phyloP scores from a whole-genome alignment of 75 land plant species.

The Cupressus sempervirens region DNA sequence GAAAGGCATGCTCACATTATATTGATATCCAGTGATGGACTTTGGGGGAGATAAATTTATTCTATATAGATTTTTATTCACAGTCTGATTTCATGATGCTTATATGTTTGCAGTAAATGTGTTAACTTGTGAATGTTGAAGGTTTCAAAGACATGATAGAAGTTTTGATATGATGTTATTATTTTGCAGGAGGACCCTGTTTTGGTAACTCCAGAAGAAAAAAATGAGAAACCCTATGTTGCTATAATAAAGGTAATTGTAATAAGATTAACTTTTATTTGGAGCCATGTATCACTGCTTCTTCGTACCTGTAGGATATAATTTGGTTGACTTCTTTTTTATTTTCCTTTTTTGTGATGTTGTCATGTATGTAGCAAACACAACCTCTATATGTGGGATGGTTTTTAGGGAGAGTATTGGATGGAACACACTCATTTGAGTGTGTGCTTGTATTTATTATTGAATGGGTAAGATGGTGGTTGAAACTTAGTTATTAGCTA shows the following conservation, averaged over 20 bases:
- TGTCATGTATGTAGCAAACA: not conserved
- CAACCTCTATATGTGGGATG: not conserved
- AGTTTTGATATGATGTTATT: not conserved
- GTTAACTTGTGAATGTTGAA: not conserved
- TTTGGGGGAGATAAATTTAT: not conserved
- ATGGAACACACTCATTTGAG: too few relatives aligned
- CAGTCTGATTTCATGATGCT: not conserved
- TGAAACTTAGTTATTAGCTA: too few relatives aligned
- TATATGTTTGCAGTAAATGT: not conserved
- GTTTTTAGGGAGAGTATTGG: too few relatives aligned
- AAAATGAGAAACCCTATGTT: slow-evolving; percentile 86
- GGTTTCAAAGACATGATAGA: not conserved
- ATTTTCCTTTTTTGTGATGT: not conserved
- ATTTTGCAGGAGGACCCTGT: slow-evolving; percentile 85
- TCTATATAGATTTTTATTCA: not conserved
- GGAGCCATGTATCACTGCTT: not conserved
- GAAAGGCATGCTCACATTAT: not conserved
- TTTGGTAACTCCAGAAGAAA: slow-evolving; percentile 69
- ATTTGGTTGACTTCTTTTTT: not conserved
- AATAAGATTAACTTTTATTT: not conserved
- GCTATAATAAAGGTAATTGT: slow-evolving; percentile 81
- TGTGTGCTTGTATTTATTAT: too few relatives aligned
- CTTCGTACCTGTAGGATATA: not conserved
- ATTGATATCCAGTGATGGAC: not conserved
- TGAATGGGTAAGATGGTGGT: too few relatives aligned